A percentile compares a stretch with the other conserved stretches of the same genome.
Evolutionary conservation across 23 red algal species (phyloP).

Genomic region (Gracilaria vermiculophylla): DNA sequence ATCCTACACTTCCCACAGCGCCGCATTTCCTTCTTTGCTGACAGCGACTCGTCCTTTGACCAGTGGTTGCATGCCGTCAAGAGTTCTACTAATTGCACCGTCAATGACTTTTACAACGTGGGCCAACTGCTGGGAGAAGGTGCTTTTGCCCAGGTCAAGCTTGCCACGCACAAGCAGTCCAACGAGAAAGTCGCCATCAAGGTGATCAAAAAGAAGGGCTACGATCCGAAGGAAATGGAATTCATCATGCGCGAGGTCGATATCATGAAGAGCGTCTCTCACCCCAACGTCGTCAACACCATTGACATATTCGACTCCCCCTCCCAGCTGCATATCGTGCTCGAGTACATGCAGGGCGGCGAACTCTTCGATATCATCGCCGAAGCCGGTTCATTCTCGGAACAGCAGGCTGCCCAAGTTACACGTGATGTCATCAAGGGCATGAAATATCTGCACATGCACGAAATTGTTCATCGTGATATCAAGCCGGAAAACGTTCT

Average conservation of each 20-base stretch:
- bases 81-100: constrained; percentile 44
- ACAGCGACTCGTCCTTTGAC: constrained; percentile 43
- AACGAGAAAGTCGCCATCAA: constrained; percentile 80
- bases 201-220: constrained; percentile 79
- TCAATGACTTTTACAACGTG: constrained; percentile 91
- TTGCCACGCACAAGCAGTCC: constrained; percentile 53
- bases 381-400: constrained; percentile 70
- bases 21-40: constrained; percentile 84
- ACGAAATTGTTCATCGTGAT: constrained; percentile 86
- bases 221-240: constrained; percentile 69
- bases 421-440: constrained; percentile 80
- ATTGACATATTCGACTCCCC: constrained; percentile 85
- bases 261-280: constrained; percentile 76
- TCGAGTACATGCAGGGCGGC: constrained; percentile 82
- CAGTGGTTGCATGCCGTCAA: constrained; percentile 74
- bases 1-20: constrained; percentile 64
- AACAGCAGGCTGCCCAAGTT: constrained; percentile 74
- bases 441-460: constrained; percentile 77
- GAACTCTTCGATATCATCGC: constrained; percentile 94
- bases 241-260: constrained; percentile 85
- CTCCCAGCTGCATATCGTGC: constrained; percentile 66
- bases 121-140: constrained; percentile 89
- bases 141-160: constrained; percentile 83
- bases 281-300: constrained; percentile 84
- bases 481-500: constrained; percentile 94